Base-by-base conservation (phyloP, 768 basidiomycete genomes). In the Suillus alpinus region DNA sequence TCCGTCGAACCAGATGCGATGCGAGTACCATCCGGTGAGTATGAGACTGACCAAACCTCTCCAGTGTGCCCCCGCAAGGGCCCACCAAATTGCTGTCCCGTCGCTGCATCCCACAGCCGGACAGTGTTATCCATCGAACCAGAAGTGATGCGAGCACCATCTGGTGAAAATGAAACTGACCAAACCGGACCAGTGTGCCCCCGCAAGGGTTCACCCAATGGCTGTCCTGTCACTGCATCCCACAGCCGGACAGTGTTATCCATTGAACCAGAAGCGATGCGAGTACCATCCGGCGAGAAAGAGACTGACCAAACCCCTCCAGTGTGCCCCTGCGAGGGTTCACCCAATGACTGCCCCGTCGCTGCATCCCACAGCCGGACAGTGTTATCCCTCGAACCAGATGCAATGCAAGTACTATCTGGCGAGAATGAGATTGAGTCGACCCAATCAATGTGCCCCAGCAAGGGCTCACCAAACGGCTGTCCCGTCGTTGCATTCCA, bases 281-380 rank as follows among this genome's bases (percentile, higher is more conserved):
- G 29, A 10, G 36, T 57, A 1, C 56, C 56, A 43, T 41, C 39
- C 14, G 40, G 9, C 4, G 56, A 57, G 56, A 57, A 57, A 1
- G 56, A 57, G 7, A 57, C 39, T 57, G 56, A 57, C 16, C 18
- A 18, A 20, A 57, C 56, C n/a, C n/a, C n/a, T n/a, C n/a, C n/a
- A 41, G 56, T 57, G 13, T 57, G 56, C 9, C 56, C 56, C 37
- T 20, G 10, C 18, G 43, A 26, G n/a, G 56, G 37, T 14, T 29
- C 23, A 6, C 56, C 39, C 6, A 57, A 32, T 13, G 39, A 39
- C 37, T 20, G 14, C 3, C 39, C 40, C 6, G 23, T 56, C 14
- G 10, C 26, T 31, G 40, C 6, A 43, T 43, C 26, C 56, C 56
- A 57, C 13, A 57, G 16, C 32, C 12, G 39, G 6, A 57, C 20